phyloP scores from a whole-genome alignment of 2,329 filamentous ascomycete species.

The Arachnomyces sp. region DNA sequence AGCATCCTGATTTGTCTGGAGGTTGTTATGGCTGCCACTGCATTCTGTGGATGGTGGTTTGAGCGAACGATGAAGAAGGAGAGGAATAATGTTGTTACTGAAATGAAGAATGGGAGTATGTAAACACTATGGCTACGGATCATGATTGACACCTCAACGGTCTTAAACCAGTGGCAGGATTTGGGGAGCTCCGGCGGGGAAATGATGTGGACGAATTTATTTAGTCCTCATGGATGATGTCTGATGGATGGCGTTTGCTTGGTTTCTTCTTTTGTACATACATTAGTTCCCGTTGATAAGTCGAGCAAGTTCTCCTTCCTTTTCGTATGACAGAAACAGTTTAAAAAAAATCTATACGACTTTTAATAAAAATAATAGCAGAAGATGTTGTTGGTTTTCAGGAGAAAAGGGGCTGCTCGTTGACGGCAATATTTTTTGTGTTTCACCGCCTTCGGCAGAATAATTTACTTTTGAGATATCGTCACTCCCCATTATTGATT shows the following conservation, averaged over 20 bases:
- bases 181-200: no score
- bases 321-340: neutral
- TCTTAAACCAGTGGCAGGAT: no score
- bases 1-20: conserved; percentile 28
- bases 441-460: conserved; percentile 9
- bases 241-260: conserved; percentile 10
- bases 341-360: no score
- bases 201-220: no score
- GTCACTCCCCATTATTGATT: no score
- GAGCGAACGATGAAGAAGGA: conserved; percentile 23
- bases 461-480: neutral
- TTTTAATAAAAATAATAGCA: no score
- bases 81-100: conserved; percentile 3
- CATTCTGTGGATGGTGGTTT: conserved; percentile 24
- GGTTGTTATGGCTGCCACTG: conserved; percentile 25
- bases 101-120: no score
- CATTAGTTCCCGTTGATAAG: neutral
- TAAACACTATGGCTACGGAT: no score
- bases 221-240: conserved; percentile 12
- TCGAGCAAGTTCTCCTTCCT: neutral
- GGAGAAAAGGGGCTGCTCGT: no score
- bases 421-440: neutral
- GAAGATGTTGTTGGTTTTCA: no score
- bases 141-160: no score
- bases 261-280: neutral